Evolutionary conservation across 2,329 filamentous ascomycete genomes (phyloP).

Genomic region (Arthrobotrys entomopaga): DNA sequence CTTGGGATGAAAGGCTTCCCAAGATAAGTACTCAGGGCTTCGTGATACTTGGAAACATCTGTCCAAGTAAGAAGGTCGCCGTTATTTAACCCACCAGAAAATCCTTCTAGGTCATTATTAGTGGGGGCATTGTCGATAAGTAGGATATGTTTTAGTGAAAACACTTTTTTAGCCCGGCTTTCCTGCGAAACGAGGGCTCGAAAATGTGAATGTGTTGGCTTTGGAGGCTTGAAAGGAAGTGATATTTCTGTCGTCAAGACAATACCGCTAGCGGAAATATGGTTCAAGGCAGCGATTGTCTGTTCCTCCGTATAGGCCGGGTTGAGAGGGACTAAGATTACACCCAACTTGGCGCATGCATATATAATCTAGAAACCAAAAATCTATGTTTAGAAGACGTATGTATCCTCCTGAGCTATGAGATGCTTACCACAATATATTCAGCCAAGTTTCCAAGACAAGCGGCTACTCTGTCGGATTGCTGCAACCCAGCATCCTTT

Average conservation of each 20-base stretch:
- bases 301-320: constrained; percentile 86
- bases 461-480: constrained; percentile 85
- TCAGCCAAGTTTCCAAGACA: constrained; percentile 88
- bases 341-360: constrained; percentile 89
- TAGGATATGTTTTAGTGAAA: constrained; percentile 76
- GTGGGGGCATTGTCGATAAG: constrained; percentile 81
- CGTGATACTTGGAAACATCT: constrained; percentile 65
- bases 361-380: constrained; percentile 62
- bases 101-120: constrained; percentile 64
- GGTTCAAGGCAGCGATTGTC: constrained; percentile 78
- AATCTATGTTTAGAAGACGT: not conserved
- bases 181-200: constrained; percentile 56
- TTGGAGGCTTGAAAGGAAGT: constrained; percentile 73
- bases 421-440: constrained; percentile 78
- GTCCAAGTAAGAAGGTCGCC: constrained; percentile 61
- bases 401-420: constrained; percentile 62
- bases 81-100: too few relatives aligned
- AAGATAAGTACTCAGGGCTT: constrained; percentile 56
- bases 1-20: not conserved
- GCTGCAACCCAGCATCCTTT: constrained; percentile 74
- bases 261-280: constrained; percentile 77
- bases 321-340: constrained; percentile 84
- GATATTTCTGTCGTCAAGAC: constrained; percentile 88
- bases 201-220: constrained; percentile 64
- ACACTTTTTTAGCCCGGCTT: constrained; percentile 61